Conservation (phyloP, 1,284 basidiomycete species). For the Tetrapyrgos nigripes region DNA sequence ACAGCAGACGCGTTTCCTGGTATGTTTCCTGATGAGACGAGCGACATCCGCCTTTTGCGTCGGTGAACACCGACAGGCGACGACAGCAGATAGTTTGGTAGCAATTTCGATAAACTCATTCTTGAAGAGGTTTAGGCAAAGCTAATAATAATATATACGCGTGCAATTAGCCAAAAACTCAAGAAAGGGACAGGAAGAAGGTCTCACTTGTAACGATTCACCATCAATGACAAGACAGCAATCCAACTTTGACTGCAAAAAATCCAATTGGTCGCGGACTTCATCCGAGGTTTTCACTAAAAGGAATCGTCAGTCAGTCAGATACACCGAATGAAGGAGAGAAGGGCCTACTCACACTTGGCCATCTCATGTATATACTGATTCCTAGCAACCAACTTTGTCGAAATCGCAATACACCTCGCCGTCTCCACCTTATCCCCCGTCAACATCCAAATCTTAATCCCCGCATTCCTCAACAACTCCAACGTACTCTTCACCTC, state of each 20-base stretch:
- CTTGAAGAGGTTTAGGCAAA: constrained; percentile 89
- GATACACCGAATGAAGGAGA: constrained; percentile 1
- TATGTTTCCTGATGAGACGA: constrained; percentile 87
- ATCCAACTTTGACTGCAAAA: constrained; percentile 93
- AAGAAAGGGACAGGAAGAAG: neutral
- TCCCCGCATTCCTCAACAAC: constrained; percentile 92
- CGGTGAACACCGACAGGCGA: constrained; percentile 97
- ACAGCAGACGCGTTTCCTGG: constrained; percentile 96
- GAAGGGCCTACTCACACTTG: constrained; percentile 71
- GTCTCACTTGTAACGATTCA: no score
- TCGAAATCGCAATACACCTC: constrained; percentile 97
- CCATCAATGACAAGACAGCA: constrained; percentile 99
- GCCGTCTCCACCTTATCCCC: constrained; percentile 99
- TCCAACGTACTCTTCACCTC: constrained; percentile 96
- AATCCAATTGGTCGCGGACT: constrained; percentile 91
- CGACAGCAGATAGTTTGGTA: constrained; percentile 95
- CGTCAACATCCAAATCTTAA: constrained; percentile 99
- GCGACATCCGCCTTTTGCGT: constrained; percentile 92
- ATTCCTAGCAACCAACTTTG: constrained; percentile 93
- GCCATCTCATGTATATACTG: constrained; percentile 98
- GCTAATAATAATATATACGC: constrained; percentile 47
- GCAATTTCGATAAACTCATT: constrained; percentile 96
- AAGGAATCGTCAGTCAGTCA: constrained; percentile 12
- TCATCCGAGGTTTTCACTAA: constrained; percentile 86
- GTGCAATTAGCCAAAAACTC: constrained; percentile 9